Percentiles rank a stretch among this genome's conserved stretches.
phyloP scores from a whole-genome alignment of 805 yeast genomes.

The Tetrapisispora namnaoensis region DNA sequence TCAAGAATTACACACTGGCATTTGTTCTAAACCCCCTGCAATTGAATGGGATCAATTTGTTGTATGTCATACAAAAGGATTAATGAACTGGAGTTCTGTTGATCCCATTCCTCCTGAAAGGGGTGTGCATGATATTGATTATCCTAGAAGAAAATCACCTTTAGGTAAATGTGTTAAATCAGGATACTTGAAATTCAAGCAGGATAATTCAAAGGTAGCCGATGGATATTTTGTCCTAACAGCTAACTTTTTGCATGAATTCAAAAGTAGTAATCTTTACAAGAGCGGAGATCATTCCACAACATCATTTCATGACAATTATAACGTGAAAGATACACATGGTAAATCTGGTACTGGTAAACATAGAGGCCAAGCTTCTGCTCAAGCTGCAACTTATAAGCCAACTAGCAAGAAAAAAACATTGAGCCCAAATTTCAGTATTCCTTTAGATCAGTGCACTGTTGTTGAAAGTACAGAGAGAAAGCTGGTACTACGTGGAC shows the following conservation, averaged over 20 bases:
- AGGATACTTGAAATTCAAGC: slow-evolving; percentile 39
- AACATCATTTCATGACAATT: not conserved
- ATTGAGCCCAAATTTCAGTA: slow-evolving; percentile 35
- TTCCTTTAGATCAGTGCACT: slow-evolving; percentile 31
- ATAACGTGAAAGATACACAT: not conserved
- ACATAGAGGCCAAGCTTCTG: not conserved
- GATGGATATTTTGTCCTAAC: slow-evolving; percentile 59
- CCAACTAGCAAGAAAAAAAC: slow-evolving; percentile 35
- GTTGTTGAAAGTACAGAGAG: slow-evolving; percentile 29
- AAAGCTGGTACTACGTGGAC: slow-evolving; percentile 3
- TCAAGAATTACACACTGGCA: slow-evolving; percentile 35
- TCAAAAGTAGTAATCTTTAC: slow-evolving; percentile 34
- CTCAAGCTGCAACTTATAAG: not conserved
- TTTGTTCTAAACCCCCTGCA: slow-evolving; percentile 44
- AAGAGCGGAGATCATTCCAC: slow-evolving; percentile 5
- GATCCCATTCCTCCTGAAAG: slow-evolving; percentile 35
- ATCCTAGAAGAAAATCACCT: slow-evolving; percentile 44
- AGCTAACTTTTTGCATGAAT: slow-evolving; percentile 58
- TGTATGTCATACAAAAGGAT: slow-evolving; percentile 33
- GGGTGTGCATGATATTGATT: slow-evolving; percentile 41
- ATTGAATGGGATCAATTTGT: slow-evolving; percentile 67
- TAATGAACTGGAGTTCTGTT: slow-evolving; percentile 31
- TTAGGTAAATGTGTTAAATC: slow-evolving; percentile 46
- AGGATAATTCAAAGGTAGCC: slow-evolving; percentile 15
- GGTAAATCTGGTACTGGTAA: not conserved